These are phyloP conservation scores for Penicillium sp. DNA, from an alignment of 2,329 filamentous ascomycete genomes.

Conservation along the genomic window DNA sequence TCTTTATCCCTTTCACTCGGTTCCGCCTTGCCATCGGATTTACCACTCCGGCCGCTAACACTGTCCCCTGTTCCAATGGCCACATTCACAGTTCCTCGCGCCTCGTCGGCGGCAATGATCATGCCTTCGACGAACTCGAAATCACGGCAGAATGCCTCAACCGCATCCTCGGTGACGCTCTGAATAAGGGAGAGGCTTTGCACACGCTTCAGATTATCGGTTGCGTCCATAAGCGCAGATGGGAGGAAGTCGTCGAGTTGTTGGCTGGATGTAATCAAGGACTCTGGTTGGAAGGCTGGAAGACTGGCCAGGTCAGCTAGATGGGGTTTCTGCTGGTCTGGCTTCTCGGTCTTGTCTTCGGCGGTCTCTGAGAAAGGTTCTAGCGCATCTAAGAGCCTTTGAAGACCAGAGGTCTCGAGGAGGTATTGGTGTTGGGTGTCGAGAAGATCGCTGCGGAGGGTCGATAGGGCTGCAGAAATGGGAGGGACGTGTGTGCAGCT, in stretches of 20 bases:
- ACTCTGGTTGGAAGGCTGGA: conserved; percentile 56
- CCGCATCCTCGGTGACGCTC: conserved; percentile 76
- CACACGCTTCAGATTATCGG: conserved; percentile 72
- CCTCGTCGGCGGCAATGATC: conserved; percentile 59
- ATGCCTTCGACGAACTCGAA: conserved; percentile 70
- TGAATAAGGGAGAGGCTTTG: conserved; percentile 70
- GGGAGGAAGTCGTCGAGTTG: conserved; percentile 86
- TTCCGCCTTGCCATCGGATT: conserved; percentile 16
- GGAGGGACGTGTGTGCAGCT: conserved; percentile 55
- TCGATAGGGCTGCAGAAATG: conserved; percentile 54
- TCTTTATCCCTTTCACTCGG: conserved; percentile 33
- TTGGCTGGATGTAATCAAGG: conserved; percentile 67
- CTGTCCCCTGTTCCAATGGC: conserved; percentile 26
- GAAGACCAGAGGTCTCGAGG: conserved; percentile 69
- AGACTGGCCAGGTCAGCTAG: conserved; percentile 56
- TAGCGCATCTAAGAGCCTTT: conserved; percentile 60
- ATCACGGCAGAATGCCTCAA: conserved; percentile 77
- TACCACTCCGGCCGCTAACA: conserved; percentile 21
- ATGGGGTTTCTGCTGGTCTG: conserved; percentile 41
- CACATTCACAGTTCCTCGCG: conserved; percentile 35
- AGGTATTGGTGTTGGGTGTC: conserved; percentile 71
- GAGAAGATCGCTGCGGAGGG: conserved; percentile 53
- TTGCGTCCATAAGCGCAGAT: conserved; percentile 87
- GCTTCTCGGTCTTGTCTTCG: conserved; percentile 17
- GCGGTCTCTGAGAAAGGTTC: conserved; percentile 35